phyloP scores from a whole-genome alignment of 108 stramenopile genomes.

The Discostella stelligeroides region DNA sequence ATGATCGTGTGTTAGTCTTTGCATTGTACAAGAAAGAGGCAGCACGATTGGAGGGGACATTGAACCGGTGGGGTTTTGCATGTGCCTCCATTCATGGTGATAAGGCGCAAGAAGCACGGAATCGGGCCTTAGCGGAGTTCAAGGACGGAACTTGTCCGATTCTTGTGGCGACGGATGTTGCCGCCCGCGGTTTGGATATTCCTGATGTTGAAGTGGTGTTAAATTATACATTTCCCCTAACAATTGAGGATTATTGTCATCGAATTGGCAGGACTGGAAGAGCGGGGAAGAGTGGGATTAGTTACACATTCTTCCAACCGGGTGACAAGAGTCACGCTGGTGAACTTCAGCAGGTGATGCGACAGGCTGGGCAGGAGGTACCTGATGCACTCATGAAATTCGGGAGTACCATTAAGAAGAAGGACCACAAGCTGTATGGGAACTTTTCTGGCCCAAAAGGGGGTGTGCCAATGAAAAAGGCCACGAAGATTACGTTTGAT shows the following conservation, averaged over 20 bases:
- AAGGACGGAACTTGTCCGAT: conserved; percentile 74
- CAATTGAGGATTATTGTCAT: conserved; percentile 98
- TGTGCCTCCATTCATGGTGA: conserved; percentile 97
- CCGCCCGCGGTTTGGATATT: conserved; percentile 97
- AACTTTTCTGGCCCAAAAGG: conserved; percentile 86
- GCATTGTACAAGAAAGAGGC: conserved; percentile 91
- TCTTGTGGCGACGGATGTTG: conserved; percentile 96
- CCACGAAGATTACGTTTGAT: conserved; percentile 87
- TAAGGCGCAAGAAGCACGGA: conserved; percentile 95
- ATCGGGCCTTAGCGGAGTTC: conserved; percentile 87
- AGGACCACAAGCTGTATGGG: conserved; percentile 99
- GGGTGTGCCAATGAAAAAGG: conserved; percentile 78
- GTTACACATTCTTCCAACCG: conserved; percentile 96
- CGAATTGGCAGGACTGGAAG: conserved; percentile 99
- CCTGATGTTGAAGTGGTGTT: conserved; percentile 97
- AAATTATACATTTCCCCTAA: conserved; percentile 95
- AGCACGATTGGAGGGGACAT: conserved; percentile 81
- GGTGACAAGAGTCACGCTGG: conserved; percentile 96
- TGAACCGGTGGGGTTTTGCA: conserved; percentile 91
- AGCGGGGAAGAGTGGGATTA: conserved; percentile 94
- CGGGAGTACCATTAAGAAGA: conserved; percentile 99
- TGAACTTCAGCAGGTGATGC: conserved; percentile 96
- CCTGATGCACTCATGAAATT: conserved; percentile 94
- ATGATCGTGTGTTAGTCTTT: conserved; percentile 86
- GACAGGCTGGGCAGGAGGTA: conserved; percentile 91